phyloP scores from a whole-genome alignment of 1,284 basidiomycete species.

The Boletus sp. region DNA sequence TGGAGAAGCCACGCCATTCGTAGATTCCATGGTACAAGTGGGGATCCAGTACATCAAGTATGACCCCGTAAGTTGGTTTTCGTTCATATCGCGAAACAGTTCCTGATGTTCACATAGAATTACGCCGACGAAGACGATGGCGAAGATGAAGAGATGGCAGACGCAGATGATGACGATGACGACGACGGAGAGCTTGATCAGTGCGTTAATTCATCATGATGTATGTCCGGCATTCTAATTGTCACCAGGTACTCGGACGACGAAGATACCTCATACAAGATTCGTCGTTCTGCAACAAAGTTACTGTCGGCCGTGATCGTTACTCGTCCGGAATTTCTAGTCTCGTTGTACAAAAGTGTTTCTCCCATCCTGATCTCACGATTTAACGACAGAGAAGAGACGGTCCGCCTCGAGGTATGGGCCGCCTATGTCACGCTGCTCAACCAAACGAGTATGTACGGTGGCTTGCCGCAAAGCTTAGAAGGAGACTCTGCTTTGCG shows the following conservation, averaged over 20 bases:
- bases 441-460: constrained; percentile 79
- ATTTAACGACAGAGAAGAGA: constrained; percentile 94
- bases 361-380: constrained; percentile 87
- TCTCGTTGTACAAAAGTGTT: constrained; percentile 77
- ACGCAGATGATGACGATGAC: constrained; percentile 75
- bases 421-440: constrained; percentile 80
- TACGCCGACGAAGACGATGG: constrained; percentile 79
- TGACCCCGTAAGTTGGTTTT: constrained; percentile 72
- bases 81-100: neutral
- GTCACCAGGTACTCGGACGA: constrained; percentile 86
- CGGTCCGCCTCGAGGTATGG: constrained; percentile 94
- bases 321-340: constrained; percentile 85
- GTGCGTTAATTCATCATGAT: constrained; percentile 31
- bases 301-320: constrained; percentile 81
- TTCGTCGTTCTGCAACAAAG: constrained; percentile 91
- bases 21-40: constrained; percentile 66
- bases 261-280: constrained; percentile 99
- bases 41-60: constrained; percentile 84
- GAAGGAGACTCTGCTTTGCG: constrained; percentile 52
- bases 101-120: constrained; percentile 53
- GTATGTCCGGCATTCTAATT: constrained; percentile 3
- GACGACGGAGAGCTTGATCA: constrained; percentile 80
- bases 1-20: constrained; percentile 72
- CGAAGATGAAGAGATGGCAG: constrained; percentile 83
- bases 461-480: constrained; percentile 53